Conservation (phyloP, 768 basidiomycete species). For the Crucibulum laeve region DNA sequence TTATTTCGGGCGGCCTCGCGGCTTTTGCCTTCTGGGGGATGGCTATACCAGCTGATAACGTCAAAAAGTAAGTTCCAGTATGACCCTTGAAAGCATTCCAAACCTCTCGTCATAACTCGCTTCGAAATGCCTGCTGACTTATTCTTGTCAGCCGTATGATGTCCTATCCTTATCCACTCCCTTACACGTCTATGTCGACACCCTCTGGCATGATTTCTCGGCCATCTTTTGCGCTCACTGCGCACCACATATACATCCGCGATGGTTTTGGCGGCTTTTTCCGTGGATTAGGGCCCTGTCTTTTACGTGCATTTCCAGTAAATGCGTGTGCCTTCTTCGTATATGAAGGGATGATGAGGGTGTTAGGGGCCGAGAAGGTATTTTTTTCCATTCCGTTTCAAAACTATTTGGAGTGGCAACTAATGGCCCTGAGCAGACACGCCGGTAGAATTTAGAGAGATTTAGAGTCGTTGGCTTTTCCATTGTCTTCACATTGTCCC, state of each 20-base stretch:
- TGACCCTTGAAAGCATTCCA: background rate
- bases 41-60: conserved; percentile 74
- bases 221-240: conserved; percentile 46
- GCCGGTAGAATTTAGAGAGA: conserved; percentile 28
- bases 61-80: conserved; percentile 61
- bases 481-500: conserved; percentile 1
- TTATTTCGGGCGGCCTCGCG: conserved; percentile 60
- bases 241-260: conserved; percentile 45
- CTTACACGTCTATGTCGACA: conserved; percentile 29
- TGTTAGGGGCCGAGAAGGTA: conserved; percentile 65
- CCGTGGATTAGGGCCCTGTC: conserved; percentile 63
- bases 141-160: conserved; percentile 55
- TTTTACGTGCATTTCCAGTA: conserved; percentile 72
- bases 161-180: conserved; percentile 46
- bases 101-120: background rate
- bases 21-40: conserved; percentile 65
- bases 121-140: too few species aligned
- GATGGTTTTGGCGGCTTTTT: conserved; percentile 56
- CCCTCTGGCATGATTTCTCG: conserved; percentile 18
- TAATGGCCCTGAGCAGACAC: conserved; percentile 31
- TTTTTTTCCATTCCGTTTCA: conserved; percentile 6
- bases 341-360: conserved; percentile 69
- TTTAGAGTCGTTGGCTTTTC: conserved; percentile 6
- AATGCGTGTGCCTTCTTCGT: conserved; percentile 79
- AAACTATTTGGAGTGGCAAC: conserved; percentile 5